Conservation (phyloP, 768 basidiomycete genomes). For the Leucocoprinus birnbaumii region DNA sequence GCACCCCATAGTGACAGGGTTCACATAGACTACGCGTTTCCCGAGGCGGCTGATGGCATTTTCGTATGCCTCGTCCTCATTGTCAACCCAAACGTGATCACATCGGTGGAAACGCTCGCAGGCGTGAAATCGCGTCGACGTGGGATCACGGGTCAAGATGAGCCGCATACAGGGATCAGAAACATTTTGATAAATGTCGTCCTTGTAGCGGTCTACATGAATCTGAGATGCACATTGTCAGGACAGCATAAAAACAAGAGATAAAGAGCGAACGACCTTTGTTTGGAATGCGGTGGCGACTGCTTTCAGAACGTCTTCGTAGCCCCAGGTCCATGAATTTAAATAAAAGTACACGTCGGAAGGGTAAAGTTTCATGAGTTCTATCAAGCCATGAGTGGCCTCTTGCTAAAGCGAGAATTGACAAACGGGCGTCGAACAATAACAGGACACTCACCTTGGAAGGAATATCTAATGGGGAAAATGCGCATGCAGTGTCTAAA, state of each 20-base stretch:
- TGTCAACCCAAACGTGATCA: conserved; percentile 48
- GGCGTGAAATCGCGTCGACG: conserved; percentile 83
- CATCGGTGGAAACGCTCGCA: conserved; percentile 87
- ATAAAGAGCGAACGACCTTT: conserved; percentile 38
- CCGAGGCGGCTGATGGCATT: conserved; percentile 40
- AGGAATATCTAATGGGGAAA: conserved; percentile 48
- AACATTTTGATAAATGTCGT: conserved; percentile 54
- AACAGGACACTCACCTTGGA: conserved; percentile 45
- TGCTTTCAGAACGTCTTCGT: conserved; percentile 85
- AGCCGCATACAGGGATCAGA: conserved; percentile 60
- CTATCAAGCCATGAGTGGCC: conserved; percentile 64
- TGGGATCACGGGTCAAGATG: conserved; percentile 59
- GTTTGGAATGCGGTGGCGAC: conserved; percentile 64
- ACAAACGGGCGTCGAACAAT: neutral
- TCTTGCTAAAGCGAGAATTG: conserved; percentile 41
- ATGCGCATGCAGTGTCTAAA: conserved; percentile 75
- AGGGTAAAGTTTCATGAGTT: conserved; percentile 70
- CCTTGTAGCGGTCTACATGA: conserved; percentile 90
- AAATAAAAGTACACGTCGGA: conserved; percentile 75
- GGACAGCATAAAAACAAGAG: neutral
- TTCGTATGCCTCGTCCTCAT: conserved; percentile 22
- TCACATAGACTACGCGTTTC: conserved; percentile 75
- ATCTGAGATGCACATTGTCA: conserved; percentile 44
- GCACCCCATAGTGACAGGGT: conserved; percentile 70
- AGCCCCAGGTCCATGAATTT: conserved; percentile 96